Evolutionary conservation across 805 yeast species (phyloP).

Genomic region (Saturnispora ahearnii): DNA sequence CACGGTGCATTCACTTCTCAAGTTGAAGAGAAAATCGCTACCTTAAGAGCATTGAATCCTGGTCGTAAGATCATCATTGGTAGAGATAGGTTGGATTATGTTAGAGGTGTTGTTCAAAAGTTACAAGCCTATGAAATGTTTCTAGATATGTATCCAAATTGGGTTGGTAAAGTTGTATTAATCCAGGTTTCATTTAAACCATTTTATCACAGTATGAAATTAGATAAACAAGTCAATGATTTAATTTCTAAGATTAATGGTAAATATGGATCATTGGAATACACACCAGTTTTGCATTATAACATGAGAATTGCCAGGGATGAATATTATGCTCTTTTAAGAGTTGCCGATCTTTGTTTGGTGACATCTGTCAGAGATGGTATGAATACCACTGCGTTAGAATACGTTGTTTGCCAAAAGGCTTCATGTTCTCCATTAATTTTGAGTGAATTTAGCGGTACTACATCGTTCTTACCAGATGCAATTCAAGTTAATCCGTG

Average conservation of each 20-base stretch:
- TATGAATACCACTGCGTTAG: slow-evolving; percentile 91
- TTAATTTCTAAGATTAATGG: slow-evolving; percentile 76
- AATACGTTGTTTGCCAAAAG: slow-evolving; percentile 82
- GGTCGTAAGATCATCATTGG: slow-evolving; percentile 80
- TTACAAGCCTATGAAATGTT: slow-evolving; percentile 85
- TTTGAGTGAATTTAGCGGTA: slow-evolving; percentile 89
- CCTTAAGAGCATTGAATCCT: slow-evolving; percentile 53
- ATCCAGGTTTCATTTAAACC: slow-evolving; percentile 89
- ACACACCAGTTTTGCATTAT: slow-evolving; percentile 85
- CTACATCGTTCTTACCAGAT: slow-evolving; percentile 59
- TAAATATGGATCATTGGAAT: slow-evolving; percentile 71
- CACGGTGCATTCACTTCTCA: slow-evolving; percentile 44
- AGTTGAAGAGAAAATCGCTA: slow-evolving; percentile 54
- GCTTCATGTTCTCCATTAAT: slow-evolving; percentile 66
- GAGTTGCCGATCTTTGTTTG: slow-evolving; percentile 84
- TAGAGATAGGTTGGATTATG: slow-evolving; percentile 84
- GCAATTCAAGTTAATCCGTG: slow-evolving; percentile 90
- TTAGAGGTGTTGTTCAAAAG: slow-evolving; percentile 90
- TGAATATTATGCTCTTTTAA: slow-evolving; percentile 78
- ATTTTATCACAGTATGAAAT: slow-evolving; percentile 46
- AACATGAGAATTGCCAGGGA: slow-evolving; percentile 81
- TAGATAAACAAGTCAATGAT: slow-evolving; percentile 79
- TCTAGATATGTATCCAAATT: slow-evolving; percentile 83
- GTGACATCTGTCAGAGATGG: slow-evolving; percentile 93
- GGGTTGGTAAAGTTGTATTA: slow-evolving; percentile 72